Evolutionary conservation across 192 early-diverging fungal species (phyloP).

Genomic region (Piromyces finnis): DNA sequence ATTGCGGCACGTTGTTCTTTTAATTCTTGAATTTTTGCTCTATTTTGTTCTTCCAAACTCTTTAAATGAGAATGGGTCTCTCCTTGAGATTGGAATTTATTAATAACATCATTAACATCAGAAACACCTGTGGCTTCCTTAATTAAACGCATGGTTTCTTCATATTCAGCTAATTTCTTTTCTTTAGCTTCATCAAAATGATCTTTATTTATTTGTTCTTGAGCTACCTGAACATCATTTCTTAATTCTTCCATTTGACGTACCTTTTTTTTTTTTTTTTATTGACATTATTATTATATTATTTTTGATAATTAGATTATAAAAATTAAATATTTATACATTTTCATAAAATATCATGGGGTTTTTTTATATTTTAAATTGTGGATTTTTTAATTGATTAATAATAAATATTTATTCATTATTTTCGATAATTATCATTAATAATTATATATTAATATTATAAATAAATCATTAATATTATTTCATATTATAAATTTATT

Average conservation of each 20-base stretch:
- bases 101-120: constrained; percentile 36
- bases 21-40: constrained; percentile 22
- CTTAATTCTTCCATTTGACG: neutral
- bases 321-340: too few relatives aligned
- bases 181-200: constrained; percentile 34
- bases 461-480: too few relatives aligned
- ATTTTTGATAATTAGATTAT: too few relatives aligned
- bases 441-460: too few relatives aligned
- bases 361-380: too few relatives aligned
- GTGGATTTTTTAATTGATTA: too few relatives aligned
- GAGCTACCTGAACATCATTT: neutral
- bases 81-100: constrained; percentile 38
- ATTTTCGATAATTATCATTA: too few relatives aligned
- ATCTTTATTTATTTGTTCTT: constrained; percentile 14
- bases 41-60: constrained; percentile 19
- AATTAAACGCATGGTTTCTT: constrained; percentile 40
- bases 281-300: too few relatives aligned
- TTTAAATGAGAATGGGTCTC: constrained; percentile 34
- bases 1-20: constrained; percentile 20
- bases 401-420: too few relatives aligned
- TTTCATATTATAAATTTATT: too few relatives aligned
- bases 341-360: too few relatives aligned
- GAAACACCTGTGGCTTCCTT: constrained; percentile 42
- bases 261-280: neutral
- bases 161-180: constrained; percentile 27